Evolutionary conservation across 1,139 yeast species (phyloP).

Genomic region (Nakaseomyces delphensis): DNA sequence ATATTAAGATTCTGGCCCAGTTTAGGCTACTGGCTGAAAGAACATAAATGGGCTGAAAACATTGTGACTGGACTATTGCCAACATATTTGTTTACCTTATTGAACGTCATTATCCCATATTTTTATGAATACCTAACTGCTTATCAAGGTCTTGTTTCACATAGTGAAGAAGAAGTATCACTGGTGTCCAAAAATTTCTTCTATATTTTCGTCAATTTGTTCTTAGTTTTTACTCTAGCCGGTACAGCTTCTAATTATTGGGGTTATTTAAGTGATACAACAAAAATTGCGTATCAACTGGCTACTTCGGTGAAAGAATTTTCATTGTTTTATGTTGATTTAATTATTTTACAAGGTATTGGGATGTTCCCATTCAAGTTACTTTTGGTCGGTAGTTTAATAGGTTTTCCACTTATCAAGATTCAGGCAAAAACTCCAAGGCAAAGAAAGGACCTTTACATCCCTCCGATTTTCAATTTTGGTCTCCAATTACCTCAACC

Average conservation of each 20-base stretch:
- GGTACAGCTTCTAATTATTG: constrained; percentile 72
- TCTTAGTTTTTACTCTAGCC: constrained; percentile 68
- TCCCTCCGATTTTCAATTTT: constrained; percentile 72
- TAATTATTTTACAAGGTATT: constrained; percentile 64
- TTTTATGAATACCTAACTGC: constrained; percentile 58
- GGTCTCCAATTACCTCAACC: constrained; percentile 80
- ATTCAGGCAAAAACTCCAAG: constrained; percentile 58
- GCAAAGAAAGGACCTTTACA: constrained; percentile 58
- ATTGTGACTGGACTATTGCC: constrained; percentile 70
- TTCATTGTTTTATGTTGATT: constrained; percentile 64
- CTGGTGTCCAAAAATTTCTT: constrained; percentile 71
- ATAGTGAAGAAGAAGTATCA: constrained; percentile 68
- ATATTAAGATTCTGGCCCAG: constrained; percentile 68
- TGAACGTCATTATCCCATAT: constrained; percentile 61
- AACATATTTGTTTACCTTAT: constrained; percentile 60
- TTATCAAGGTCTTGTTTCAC: constrained; percentile 62
- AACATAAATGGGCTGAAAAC: constrained; percentile 60
- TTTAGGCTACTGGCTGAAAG: constrained; percentile 49
- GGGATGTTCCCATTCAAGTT: constrained; percentile 72
- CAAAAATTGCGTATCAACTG: constrained; percentile 62
- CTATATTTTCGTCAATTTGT: constrained; percentile 68
- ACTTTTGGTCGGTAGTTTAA: constrained; percentile 54
- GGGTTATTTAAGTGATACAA: constrained; percentile 71
- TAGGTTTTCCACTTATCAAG: constrained; percentile 50
- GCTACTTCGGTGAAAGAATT: constrained; percentile 63